Percentiles rank a stretch among this genome's conserved stretches.
phyloP scores from a whole-genome alignment of 768 basidiomycete genomes.

The Rhodotorula graminis region DNA sequence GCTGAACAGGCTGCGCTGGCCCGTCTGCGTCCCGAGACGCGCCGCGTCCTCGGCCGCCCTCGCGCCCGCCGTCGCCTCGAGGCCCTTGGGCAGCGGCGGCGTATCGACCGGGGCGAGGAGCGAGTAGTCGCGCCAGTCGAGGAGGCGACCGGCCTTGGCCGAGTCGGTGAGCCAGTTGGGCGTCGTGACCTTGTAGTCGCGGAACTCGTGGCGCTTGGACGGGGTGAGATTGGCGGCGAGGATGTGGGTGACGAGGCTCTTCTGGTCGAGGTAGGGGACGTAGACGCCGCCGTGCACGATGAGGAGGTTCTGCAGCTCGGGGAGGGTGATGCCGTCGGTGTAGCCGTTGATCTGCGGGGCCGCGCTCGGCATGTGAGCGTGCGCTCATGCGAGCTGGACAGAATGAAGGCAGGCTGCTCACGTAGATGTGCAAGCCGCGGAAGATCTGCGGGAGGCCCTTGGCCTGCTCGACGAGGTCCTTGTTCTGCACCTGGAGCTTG shows the following conservation, averaged over 20 bases:
- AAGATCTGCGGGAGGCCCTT: constrained; percentile 58
- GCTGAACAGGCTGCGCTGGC: constrained; percentile 32
- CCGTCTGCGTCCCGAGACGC: constrained; percentile 21
- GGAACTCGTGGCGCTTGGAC: constrained; percentile 80
- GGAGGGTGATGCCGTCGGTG: constrained; percentile 63
- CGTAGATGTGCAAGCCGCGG: constrained; percentile 71
- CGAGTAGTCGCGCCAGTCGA: constrained; percentile 71
- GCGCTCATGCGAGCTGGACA: background rate
- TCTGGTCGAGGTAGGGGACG: constrained; percentile 76
- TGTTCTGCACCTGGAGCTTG: constrained; percentile 80
- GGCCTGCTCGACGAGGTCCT: constrained; percentile 42
- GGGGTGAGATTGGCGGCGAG: constrained; percentile 86
- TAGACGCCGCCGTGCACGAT: constrained; percentile 76
- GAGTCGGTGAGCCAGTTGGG: constrained; percentile 87
- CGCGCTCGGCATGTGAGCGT: background rate
- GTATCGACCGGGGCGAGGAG: constrained; percentile 13
- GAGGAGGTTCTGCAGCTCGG: constrained; percentile 71
- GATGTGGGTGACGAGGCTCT: constrained; percentile 82
- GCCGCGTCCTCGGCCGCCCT: background rate
- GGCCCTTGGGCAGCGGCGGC: no score
- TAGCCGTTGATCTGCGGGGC: constrained; percentile 75
- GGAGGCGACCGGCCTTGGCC: constrained; percentile 59
- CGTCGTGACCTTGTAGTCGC: constrained; percentile 79
- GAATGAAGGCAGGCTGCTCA: constrained; percentile 49
- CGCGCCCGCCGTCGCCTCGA: background rate